Evolutionary conservation across 352 stramenopile species (phyloP), one percentile per base, ranked within the genome.

Genomic region (Phytophthora brassicae): DNA sequence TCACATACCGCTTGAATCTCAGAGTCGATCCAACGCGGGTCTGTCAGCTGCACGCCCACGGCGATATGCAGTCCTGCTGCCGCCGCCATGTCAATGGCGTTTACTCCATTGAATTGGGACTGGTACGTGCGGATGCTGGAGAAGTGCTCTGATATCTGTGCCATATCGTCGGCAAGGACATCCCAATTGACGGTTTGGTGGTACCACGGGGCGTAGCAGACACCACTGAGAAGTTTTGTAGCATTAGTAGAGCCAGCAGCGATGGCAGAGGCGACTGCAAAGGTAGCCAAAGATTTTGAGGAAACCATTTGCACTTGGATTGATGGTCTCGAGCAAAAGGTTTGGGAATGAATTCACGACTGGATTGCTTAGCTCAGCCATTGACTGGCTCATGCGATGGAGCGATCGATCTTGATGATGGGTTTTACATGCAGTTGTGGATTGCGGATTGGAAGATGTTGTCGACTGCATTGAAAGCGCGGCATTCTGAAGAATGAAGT

Each of bases 61-160:
- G 79, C 77, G 28, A 89, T 49, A 46, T 85, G 77, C 42, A 91
- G 28, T 13, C 70, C 72, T 29, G 74, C 73, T 23, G 52, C 53
- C 8, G 72, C 62, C 4, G 76, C 79, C 17, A 72, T 69, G 14
- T 72, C 48, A 19, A 88, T 72, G 16, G 72, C 75, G 56, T 88
- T 89, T 19, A 79, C 46, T 35, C 67, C 62, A 35, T 55, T 72
- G 39, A 86, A 86, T 39, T 76, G 70, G 43, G 79, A 74, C 64
- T 89, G 69, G 66, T 81, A 91, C n/a, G 82, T 89, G 56, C 82
- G 82, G 24, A 91, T 72, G 39, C 67, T 69, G n/a, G 63, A 70
- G 58, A 89, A 91, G 44, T 81, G 66, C 64, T 80, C 26, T 28
- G 70, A 69, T 7, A 80, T 49, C 31, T 75, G 66, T 0, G 19